A percentile compares a stretch with the other conserved stretches of the same genome.
Evolutionary conservation across 176 grass and related monocot species (phyloP).

Genomic region (Rhipidocladum racemiflorum): DNA sequence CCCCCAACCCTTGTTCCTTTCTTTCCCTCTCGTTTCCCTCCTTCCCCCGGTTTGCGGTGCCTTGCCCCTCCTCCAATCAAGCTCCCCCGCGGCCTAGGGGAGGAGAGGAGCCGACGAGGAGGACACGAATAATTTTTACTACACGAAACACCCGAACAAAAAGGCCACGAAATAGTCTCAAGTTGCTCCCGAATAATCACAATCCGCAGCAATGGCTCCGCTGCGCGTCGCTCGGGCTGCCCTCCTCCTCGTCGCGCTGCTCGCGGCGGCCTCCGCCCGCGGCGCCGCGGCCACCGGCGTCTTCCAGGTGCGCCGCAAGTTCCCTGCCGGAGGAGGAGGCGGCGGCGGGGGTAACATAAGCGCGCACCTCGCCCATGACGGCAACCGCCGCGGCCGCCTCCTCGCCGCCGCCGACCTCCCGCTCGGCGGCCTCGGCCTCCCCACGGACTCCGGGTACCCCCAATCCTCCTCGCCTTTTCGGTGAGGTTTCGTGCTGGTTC

Average conservation of each 20-base stretch:
- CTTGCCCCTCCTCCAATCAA: background rate
- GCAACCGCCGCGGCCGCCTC: slow-evolving; percentile 40
- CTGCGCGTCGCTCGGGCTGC: background rate
- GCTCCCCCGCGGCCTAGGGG: background rate
- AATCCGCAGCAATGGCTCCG: background rate
- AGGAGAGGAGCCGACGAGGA: background rate
- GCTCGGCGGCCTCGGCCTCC: slow-evolving; percentile 74
- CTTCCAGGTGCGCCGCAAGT: slow-evolving; percentile 75
- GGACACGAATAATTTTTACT: background rate
- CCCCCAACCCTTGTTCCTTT: background rate
- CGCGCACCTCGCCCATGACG: slow-evolving; percentile 50
- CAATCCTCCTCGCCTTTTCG: background rate
- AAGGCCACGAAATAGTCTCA: background rate
- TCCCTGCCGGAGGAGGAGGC: slow-evolving; percentile 21
- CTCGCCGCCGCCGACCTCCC: slow-evolving; percentile 63
- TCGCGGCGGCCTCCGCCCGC: background rate
- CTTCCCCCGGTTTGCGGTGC: background rate
- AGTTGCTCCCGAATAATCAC: no score
- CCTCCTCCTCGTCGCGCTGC: slow-evolving; percentile 4
- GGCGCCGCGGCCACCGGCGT: slow-evolving; percentile 43
- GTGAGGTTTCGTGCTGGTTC: background rate
- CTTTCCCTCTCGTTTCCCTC: background rate
- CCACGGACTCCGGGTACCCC: slow-evolving; percentile 52
- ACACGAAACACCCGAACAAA: background rate
- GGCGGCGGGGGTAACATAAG: background rate